A percentile compares a stretch with the other conserved stretches of the same genome.
These are phyloP conservation scores for Nannochloropsis salina DNA, from an alignment of 108 stramenopile species.

Conservation along the genomic window DNA sequence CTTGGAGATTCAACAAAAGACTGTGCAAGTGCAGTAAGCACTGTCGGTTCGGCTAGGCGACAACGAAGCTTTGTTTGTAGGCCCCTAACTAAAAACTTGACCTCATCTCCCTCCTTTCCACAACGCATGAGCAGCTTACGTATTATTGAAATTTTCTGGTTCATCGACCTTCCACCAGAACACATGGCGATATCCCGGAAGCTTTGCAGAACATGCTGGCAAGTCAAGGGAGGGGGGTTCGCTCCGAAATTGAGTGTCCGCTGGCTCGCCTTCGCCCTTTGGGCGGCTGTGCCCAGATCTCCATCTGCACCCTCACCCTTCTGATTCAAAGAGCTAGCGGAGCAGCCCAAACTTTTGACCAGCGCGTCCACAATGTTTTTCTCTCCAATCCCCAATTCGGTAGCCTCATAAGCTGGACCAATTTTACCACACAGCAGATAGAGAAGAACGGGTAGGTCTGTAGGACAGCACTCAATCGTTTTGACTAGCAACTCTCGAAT, in stretches of 20 bases:
- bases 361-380: slow-evolving; percentile 88
- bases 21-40: slow-evolving; percentile 85
- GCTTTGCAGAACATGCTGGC: slow-evolving; percentile 30
- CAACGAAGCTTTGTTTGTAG: slow-evolving; percentile 97
- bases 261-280: slow-evolving; percentile 70
- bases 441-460: not conserved
- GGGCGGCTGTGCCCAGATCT: slow-evolving; percentile 88
- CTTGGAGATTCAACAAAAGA: slow-evolving; percentile 57
- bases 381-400: slow-evolving; percentile 97
- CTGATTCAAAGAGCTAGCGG: slow-evolving; percentile 36
- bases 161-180: slow-evolving; percentile 75
- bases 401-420: slow-evolving; percentile 83
- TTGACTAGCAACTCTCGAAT: not conserved
- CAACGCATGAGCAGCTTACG: slow-evolving; percentile 74
- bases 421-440: slow-evolving; percentile 75
- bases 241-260: slow-evolving; percentile 66
- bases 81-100: slow-evolving; percentile 93
- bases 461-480: not conserved
- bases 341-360: slow-evolving; percentile 38
- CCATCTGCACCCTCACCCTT: slow-evolving; percentile 62
- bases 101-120: slow-evolving; percentile 60
- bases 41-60: slow-evolving; percentile 88
- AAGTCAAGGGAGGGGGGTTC: slow-evolving; percentile 64
- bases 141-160: slow-evolving; percentile 85
- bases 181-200: slow-evolving; percentile 61